Conservation (phyloP, 129 eudicot species). For the Silybum marianum region DNA sequence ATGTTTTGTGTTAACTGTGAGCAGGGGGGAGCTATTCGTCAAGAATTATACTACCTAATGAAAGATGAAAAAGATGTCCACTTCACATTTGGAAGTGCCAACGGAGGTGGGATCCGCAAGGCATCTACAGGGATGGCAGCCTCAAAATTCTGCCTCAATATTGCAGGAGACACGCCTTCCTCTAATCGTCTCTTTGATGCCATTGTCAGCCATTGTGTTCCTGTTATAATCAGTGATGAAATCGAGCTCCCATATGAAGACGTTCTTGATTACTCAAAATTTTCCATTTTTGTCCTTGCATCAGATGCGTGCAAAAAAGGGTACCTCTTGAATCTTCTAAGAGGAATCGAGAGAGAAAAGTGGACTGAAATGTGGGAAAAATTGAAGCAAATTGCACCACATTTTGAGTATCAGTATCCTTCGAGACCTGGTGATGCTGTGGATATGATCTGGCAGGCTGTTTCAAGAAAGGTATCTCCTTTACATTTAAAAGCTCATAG, state of each 20-base stretch:
- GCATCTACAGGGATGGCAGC: constrained; percentile 87
- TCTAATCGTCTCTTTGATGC: constrained; percentile 97
- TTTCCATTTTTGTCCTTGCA: constrained; percentile 71
- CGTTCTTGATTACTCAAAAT: constrained; percentile 74
- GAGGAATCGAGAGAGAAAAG: constrained; percentile 61
- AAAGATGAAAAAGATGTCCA: constrained; percentile 90
- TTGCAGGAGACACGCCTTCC: constrained; percentile 98
- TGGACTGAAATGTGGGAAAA: constrained; percentile 94
- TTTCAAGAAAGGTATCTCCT: constrained; percentile 57
- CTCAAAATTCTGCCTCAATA: constrained; percentile 89
- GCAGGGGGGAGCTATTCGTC: constrained; percentile 94
- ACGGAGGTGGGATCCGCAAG: constrained; percentile 58
- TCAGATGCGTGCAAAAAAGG: constrained; percentile 66
- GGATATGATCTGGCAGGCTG: constrained; percentile 91
- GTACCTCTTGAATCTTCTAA: constrained; percentile 67
- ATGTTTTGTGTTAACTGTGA: constrained; percentile 15
- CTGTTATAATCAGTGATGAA: constrained; percentile 63
- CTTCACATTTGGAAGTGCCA: constrained; percentile 74
- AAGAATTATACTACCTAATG: constrained; percentile 77
- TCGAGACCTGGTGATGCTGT: constrained; percentile 83
- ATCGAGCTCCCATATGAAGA: constrained; percentile 92
- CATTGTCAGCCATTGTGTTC: constrained; percentile 88
- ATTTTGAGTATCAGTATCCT: constrained; percentile 83
- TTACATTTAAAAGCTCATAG: constrained; percentile 39
- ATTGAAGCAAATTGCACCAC: constrained; percentile 57